Percentiles rank a stretch among this genome's conserved stretches.
Conservation (phyloP, 2,329 filamentous ascomycete genomes). For the Ophiostoma himal-ulmi region DNA sequence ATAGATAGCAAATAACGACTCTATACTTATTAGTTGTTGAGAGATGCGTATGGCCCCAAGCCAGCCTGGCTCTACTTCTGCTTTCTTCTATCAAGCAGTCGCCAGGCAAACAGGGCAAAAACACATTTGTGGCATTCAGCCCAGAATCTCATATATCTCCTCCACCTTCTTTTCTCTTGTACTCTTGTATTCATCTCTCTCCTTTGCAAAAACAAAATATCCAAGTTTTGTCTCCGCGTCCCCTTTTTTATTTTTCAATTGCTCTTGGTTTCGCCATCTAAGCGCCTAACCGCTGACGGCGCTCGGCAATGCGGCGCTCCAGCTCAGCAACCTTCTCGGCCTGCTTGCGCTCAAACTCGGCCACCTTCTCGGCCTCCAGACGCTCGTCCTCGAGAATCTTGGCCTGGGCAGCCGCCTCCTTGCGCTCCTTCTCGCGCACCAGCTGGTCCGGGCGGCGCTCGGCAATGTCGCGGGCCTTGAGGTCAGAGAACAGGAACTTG, state of each 20-base stretch:
- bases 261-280: background rate
- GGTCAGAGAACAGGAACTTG: constrained; percentile 84
- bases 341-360: constrained; percentile 54
- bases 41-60: background rate
- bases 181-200: background rate
- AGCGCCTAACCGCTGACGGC: constrained; percentile 8
- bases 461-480: constrained; percentile 88
- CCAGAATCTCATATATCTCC: too few relatives aligned
- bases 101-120: background rate
- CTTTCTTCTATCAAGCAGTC: background rate
- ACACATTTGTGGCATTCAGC: too few relatives aligned
- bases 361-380: constrained; percentile 50
- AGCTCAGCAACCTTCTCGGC: constrained; percentile 38
- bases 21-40: constrained; percentile 26
- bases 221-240: background rate
- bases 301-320: constrained; percentile 17
- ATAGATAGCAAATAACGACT: constrained; percentile 30
- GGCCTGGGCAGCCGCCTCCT: constrained; percentile 49
- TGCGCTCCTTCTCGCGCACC: constrained; percentile 64
- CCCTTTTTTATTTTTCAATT: background rate
- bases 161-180: too few relatives aligned
- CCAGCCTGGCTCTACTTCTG: background rate
- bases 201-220: background rate
- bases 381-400: constrained; percentile 49
- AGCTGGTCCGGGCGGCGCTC: constrained; percentile 80